Evolutionary conservation across 2,329 filamentous ascomycete genomes (phyloP).

Genomic region (Colletotrichum incanum): DNA sequence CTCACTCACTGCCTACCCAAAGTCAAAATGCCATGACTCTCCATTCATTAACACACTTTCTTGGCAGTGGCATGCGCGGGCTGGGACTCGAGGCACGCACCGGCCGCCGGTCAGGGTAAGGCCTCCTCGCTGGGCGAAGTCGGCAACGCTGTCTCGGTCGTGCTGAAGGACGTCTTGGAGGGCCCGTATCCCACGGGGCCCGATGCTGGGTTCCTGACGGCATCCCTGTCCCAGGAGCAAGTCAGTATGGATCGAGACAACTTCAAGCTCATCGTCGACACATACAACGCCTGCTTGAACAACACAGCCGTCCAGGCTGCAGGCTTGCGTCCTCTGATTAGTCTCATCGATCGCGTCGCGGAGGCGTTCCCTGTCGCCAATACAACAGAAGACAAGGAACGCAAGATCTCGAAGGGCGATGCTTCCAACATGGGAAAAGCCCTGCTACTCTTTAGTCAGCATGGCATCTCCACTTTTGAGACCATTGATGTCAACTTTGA

Average conservation of each 20-base stretch:
- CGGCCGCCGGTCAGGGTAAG: constrained; percentile 73
- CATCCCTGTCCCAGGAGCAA: constrained; percentile 52
- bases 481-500: constrained; percentile 56
- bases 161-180: constrained; percentile 75
- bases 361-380: constrained; percentile 43
- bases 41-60: constrained; percentile 16
- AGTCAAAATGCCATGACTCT: constrained; percentile 14
- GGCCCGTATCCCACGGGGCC: constrained; percentile 64
- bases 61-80: constrained; percentile 72
- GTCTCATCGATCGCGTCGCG: constrained; percentile 63
- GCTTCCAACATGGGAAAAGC: constrained; percentile 50
- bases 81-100: constrained; percentile 74
- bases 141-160: constrained; percentile 69
- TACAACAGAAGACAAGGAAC: constrained; percentile 49
- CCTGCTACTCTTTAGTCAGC: constrained; percentile 61
- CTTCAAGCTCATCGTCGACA: constrained; percentile 75
- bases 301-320: constrained; percentile 68
- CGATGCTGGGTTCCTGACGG: constrained; percentile 50
- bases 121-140: constrained; percentile 73
- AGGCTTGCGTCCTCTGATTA: constrained; percentile 70
- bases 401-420: constrained; percentile 31
- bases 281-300: constrained; percentile 78
- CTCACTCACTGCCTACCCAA: neutral
- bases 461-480: constrained; percentile 60
- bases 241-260: constrained; percentile 69